phyloP scores from a whole-genome alignment of 2,329 filamentous ascomycete species.

The Beauveria sp. region DNA sequence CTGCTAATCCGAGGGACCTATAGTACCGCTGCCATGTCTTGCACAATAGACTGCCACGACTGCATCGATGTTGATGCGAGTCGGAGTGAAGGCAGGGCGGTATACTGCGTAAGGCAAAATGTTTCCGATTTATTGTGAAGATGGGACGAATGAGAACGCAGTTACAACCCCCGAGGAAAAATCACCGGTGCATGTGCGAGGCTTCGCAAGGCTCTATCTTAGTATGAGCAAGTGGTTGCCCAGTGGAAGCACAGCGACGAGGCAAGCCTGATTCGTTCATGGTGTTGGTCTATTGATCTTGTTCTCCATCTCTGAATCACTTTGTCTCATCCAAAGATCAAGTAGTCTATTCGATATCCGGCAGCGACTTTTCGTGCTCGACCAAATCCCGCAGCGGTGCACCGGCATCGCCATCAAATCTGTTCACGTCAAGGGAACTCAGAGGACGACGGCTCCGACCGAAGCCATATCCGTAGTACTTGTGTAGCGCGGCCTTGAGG shows the following conservation, averaged over 20 bases:
- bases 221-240: not conserved
- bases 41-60: not conserved
- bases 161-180: not conserved
- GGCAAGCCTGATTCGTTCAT: no score
- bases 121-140: not conserved
- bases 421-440: slow-evolving; percentile 15
- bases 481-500: slow-evolving; percentile 20
- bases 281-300: no score
- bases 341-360: not conserved
- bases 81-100: not conserved
- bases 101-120: not conserved
- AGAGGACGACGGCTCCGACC: slow-evolving; percentile 21
- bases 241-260: not conserved
- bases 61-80: not conserved
- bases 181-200: not conserved
- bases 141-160: not conserved
- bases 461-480: slow-evolving; percentile 16
- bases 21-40: not conserved
- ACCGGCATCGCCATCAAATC: slow-evolving; percentile 18
- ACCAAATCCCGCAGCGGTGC: slow-evolving; percentile 15
- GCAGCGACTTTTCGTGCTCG: slow-evolving; percentile 18
- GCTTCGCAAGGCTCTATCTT: not conserved
- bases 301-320: no score
- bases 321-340: no score
- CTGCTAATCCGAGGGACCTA: no score